Base-by-base conservation (phyloP, 768 basidiomycete genomes). In the Panaeolus cyanescens region DNA sequence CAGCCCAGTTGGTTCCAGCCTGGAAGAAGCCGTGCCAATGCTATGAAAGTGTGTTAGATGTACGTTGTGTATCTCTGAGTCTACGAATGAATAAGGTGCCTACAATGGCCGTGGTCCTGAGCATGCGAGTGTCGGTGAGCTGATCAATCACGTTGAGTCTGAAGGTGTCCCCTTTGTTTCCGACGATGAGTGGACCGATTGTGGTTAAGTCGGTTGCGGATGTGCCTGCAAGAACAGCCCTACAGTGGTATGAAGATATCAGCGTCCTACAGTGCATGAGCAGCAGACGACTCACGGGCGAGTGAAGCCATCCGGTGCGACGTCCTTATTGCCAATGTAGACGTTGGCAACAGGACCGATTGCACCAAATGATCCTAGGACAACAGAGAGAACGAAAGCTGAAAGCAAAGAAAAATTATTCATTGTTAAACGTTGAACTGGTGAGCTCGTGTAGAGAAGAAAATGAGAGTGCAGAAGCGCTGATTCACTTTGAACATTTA, bases 241-340 rank as follows among this genome's bases (percentile, higher is more conserved):
- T 67, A 20, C 19, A 19, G 8, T 50, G 19, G 28, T 9, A 25
- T 50, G 22, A 53, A 17, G 7, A 30, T 56, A 10, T 12, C 9
- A 9, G 19, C 15, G 3, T 31, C n/a, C n/a, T n/a, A n/a, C n/a
- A n/a, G n/a, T n/a, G n/a, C n/a, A n/a, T n/a, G n/a, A n/a, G n/a
- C n/a, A n/a, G n/a, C n/a, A n/a, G n/a, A n/a, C n/a, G n/a, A 72
- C 80, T 37, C 36, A 80, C 79, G 76, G 72, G 61, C 81, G 74
- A 66, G 59, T 61, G 61, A 77, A 83, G n/a, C 83, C 83, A 71
- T 85, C 83, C 0, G 83, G 83, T 1, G 79, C 69, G 34, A 85
- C 77, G 22, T 70, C 63, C 58, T 73, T 74, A 67, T 84, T 84
- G 17, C 67, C 71, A 55, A 84, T 72, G 55, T 75, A 65, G 4